Conservation (phyloP, 805 yeast genomes). For the Sungouiozyma intestinalis region DNA sequence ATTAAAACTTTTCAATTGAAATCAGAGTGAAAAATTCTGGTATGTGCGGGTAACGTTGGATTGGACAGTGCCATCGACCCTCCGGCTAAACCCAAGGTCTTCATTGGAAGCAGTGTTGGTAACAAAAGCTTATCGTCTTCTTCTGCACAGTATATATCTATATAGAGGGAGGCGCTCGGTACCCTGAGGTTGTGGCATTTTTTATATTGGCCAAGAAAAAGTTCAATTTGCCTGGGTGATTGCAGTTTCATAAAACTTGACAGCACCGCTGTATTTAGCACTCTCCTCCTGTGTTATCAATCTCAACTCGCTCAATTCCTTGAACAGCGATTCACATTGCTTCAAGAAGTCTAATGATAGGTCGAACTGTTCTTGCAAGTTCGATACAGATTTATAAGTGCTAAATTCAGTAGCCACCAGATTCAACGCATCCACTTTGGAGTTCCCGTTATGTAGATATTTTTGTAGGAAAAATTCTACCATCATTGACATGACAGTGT, state of each 20-base stretch:
- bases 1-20: background rate
- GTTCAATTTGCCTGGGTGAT: constrained; percentile 1
- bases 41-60: background rate
- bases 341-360: constrained; percentile 14
- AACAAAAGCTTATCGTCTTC: too few species aligned
- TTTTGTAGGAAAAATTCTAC: constrained; percentile 28
- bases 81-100: too few species aligned
- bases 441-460: constrained; percentile 27
- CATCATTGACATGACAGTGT: constrained; percentile 45
- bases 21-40: too few species aligned
- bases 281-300: constrained; percentile 17
- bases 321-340: constrained; percentile 12
- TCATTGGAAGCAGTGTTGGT: too few species aligned
- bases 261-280: constrained; percentile 15
- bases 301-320: constrained; percentile 11
- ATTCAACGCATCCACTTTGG: constrained; percentile 23
- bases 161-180: too few species aligned
- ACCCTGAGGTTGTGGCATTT: too few species aligned
- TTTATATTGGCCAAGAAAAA: too few species aligned
- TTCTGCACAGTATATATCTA: too few species aligned
- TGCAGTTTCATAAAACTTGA: constrained; percentile 14
- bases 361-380: constrained; percentile 21
- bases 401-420: constrained; percentile 22
- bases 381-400: constrained; percentile 21
- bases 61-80: too few species aligned